Percentiles rank a stretch among this genome's conserved stretches.
phyloP scores from a whole-genome alignment of 176 grass and related monocot genomes.

The Echinochloa phyllopogon region DNA sequence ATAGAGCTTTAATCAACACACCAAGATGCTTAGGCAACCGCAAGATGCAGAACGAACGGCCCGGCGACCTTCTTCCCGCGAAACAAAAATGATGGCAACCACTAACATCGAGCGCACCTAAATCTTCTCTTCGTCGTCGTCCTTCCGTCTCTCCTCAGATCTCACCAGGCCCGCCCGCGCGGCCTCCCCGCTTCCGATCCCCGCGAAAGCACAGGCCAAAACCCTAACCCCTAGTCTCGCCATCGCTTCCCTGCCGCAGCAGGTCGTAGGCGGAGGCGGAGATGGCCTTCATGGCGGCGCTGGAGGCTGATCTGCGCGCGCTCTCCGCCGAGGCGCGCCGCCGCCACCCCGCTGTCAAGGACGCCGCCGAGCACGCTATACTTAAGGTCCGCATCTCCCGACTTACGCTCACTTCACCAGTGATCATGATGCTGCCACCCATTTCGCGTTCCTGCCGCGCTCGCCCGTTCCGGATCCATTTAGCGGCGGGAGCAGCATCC shows the following conservation, averaged over 20 bases:
- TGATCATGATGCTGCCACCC: slow-evolving; percentile 25
- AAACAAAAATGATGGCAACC: slow-evolving; percentile 17
- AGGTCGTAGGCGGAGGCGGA: slow-evolving; percentile 30
- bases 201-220: slow-evolving; percentile 3
- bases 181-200: slow-evolving; percentile 33
- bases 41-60: slow-evolving; percentile 47
- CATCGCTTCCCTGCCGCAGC: slow-evolving; percentile 3
- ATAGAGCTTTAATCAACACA: neutral
- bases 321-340: slow-evolving; percentile 96
- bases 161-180: neutral
- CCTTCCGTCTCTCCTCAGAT: slow-evolving; percentile 26
- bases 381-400: slow-evolving; percentile 59
- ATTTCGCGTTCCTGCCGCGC: slow-evolving; percentile 12
- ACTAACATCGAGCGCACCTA: slow-evolving; percentile 3
- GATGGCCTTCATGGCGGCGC: slow-evolving; percentile 95
- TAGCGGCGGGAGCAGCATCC: neutral
- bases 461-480: slow-evolving; percentile 40
- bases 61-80: slow-evolving; percentile 2
- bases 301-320: slow-evolving; percentile 97
- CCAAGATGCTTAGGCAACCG: neutral
- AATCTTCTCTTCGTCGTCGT: slow-evolving; percentile 29
- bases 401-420: neutral
- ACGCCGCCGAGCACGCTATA: slow-evolving; percentile 90
- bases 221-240: slow-evolving; percentile 44
- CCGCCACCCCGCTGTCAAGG: slow-evolving; percentile 87